Evolutionary conservation across 768 basidiomycete genomes (phyloP), one percentile per base, ranked within the genome.

Genomic region (Lentinula sp.): DNA sequence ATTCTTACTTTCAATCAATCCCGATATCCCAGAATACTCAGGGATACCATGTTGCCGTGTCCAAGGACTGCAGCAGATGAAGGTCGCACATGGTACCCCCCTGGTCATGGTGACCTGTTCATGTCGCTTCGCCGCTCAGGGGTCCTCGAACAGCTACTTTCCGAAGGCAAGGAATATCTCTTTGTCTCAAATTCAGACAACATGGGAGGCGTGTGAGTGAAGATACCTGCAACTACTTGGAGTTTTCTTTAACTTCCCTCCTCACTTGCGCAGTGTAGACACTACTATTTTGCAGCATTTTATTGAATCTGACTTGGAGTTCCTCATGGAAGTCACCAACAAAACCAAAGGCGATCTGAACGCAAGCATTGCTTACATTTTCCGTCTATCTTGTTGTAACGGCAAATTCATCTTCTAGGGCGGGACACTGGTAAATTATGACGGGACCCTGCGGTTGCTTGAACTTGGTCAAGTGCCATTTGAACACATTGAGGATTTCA

Each of bases 141-240:
- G 63, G 86, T 95, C 54, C 82, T 98, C 64, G 93, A 96, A 70
- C 87, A 91, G 74, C 83, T 98, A 45, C 76, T 98, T 59, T 79
- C 88, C 8, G 90, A 91, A 65, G 95, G 95, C 74, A 97, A 96
- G 74, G 93, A 98, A 77, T 98, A 96, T 77, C 85, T 97, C 67
- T 98, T 97, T 71, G 91, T 95, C 57, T 95, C 94, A 74, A 98
- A 98, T 82, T 94, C 94, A 49, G 95, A 97, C 75, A 96, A 97
- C 74, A 74, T 98, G 69, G 95, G 95, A 71, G 95, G 93, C 64
- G 87, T 88, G 87, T 90, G 74, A 66, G 85, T 77, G 8, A 59
- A 5, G 53, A 39, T 42, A 1, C 45, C 16, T n/a, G n/a, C 50
- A 6, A 46, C n/a, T 46, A 18, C n/a, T 48, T 23, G 46, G 20